These are phyloP conservation scores for Hyphodiscus hymeniophilus DNA, from an alignment of 495 filamentous ascomycete genomes.

Conservation along the genomic window DNA sequence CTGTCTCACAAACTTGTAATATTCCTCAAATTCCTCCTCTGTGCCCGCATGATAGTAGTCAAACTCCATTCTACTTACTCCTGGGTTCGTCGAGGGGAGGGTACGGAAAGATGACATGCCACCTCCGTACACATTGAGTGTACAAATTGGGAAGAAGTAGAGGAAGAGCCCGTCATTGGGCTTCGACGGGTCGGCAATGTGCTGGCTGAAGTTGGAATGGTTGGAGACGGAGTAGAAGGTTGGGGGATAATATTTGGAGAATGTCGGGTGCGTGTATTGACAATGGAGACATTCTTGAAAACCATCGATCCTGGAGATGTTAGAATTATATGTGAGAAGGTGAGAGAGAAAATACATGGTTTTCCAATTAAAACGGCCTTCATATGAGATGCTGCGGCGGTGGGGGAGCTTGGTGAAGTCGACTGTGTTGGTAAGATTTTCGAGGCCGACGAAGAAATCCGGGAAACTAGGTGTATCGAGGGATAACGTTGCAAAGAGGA, in stretches of 20 bases:
- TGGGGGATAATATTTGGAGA: conserved; percentile 49
- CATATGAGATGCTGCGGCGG: conserved; percentile 47
- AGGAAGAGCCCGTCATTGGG: conserved; percentile 33
- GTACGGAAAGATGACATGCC: conserved; percentile 54
- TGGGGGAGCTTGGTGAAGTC: conserved; percentile 51
- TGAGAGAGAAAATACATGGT: conserved; percentile 37
- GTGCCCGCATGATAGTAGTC: conserved; percentile 49
- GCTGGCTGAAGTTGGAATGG: conserved; percentile 49
- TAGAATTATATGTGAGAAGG: not conserved
- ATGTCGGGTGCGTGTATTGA: conserved; percentile 55
- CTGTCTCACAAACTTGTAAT: conserved; percentile 52
- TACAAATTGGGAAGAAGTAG: conserved; percentile 56
- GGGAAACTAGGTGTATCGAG: conserved; percentile 42
- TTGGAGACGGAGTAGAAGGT: conserved; percentile 51
- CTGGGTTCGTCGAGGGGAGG: conserved; percentile 44
- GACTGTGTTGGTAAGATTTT: conserved; percentile 40
- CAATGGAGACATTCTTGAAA: conserved; percentile 58
- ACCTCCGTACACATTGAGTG: conserved; percentile 52
- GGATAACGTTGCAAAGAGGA: conserved; percentile 46
- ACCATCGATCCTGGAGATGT: conserved; percentile 42
- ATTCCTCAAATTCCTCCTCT: conserved; percentile 48
- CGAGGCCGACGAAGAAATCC: conserved; percentile 48
- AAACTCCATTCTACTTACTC: conserved; percentile 52
- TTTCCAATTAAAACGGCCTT: conserved; percentile 56
- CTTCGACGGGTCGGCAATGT: conserved; percentile 48